phyloP scores from a whole-genome alignment of 495 filamentous ascomycete genomes.

The Bacidia rubella region DNA sequence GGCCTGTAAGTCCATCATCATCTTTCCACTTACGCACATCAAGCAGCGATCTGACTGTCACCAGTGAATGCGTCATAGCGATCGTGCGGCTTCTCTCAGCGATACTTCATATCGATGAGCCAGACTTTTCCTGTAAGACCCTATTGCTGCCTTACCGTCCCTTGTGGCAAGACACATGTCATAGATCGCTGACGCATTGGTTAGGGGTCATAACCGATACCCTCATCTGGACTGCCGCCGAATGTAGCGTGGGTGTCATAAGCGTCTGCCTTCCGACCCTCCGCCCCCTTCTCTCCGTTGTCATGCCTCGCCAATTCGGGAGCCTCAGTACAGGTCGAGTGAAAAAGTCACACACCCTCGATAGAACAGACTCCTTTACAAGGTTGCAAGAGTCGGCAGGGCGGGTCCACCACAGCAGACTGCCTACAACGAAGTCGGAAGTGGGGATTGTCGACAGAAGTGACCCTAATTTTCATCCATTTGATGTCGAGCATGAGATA shows the following conservation, averaged over 20 bases:
- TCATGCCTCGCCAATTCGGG: not conserved
- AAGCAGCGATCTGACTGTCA: not conserved
- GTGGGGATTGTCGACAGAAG: not conserved
- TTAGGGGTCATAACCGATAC: constrained; percentile 1
- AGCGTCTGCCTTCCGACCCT: constrained; percentile 1
- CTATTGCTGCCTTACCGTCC: too few species aligned
- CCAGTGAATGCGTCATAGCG: not conserved
- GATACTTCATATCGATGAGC: not conserved
- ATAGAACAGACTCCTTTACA: not conserved
- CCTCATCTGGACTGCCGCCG: not conserved
- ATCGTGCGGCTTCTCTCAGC: not conserved
- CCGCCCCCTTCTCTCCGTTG: not conserved
- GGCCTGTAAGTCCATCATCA: not conserved
- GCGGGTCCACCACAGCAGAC: not conserved
- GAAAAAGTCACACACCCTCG: not conserved
- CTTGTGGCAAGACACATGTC: too few species aligned
- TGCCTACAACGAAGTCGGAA: not conserved
- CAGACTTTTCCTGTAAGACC: not conserved
- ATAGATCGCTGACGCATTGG: too few species aligned
- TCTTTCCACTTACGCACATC: not conserved
- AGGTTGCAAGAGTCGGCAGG: not conserved
- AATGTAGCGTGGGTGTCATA: not conserved
- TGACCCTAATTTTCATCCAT: not conserved
- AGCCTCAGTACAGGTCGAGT: not conserved
- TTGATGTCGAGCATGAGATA: not conserved